Conservation (phyloP, 2,329 filamentous ascomycete species). For the Rutstroemia sydowiana region DNA sequence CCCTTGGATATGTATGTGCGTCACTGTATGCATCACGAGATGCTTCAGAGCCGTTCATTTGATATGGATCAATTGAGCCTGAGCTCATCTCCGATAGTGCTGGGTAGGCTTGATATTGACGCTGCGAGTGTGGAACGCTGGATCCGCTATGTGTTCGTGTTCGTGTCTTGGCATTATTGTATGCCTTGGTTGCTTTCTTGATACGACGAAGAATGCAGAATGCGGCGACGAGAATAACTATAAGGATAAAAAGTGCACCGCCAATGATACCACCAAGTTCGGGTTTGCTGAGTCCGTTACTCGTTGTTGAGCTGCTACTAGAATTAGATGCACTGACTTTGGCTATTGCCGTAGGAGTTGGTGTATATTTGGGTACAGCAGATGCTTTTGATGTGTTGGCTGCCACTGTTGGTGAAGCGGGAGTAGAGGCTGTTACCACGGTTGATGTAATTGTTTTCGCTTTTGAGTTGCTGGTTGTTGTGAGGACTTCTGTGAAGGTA, state of each 20-base stretch:
- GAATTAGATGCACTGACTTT: conserved; percentile 26
- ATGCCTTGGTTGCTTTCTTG: conserved; percentile 30
- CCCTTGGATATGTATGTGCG: conserved; percentile 5
- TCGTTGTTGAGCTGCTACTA: conserved; percentile 30
- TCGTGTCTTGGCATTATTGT: conserved; percentile 23
- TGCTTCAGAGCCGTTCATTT: conserved; percentile 19
- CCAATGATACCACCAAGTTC: conserved; percentile 48
- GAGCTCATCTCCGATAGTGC: conserved; percentile 16
- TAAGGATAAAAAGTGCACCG: conserved; percentile 41
- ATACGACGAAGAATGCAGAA: conserved; percentile 45
- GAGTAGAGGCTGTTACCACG: conserved; percentile 33
- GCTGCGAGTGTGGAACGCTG: conserved; percentile 11
- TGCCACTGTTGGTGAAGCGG: conserved; percentile 25
- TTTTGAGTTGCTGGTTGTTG: conserved; percentile 38
- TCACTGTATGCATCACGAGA: conserved; percentile 13
- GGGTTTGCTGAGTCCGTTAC: conserved; percentile 20
- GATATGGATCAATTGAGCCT: conserved; percentile 26
- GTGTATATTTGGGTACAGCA: conserved; percentile 18
- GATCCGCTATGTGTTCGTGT: conserved; percentile 17
- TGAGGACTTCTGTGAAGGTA: conserved; percentile 38
- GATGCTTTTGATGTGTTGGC: conserved; percentile 7
- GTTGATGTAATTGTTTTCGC: conserved; percentile 34
- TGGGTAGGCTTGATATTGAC: conserved; percentile 5
- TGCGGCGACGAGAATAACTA: conserved; percentile 40
- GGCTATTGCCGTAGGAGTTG: conserved; percentile 15